Percentiles rank a stretch among this genome's conserved stretches.
Evolutionary conservation across 2,329 filamentous ascomycete genomes (phyloP).

Genomic region (Magnaporthales sp.): DNA sequence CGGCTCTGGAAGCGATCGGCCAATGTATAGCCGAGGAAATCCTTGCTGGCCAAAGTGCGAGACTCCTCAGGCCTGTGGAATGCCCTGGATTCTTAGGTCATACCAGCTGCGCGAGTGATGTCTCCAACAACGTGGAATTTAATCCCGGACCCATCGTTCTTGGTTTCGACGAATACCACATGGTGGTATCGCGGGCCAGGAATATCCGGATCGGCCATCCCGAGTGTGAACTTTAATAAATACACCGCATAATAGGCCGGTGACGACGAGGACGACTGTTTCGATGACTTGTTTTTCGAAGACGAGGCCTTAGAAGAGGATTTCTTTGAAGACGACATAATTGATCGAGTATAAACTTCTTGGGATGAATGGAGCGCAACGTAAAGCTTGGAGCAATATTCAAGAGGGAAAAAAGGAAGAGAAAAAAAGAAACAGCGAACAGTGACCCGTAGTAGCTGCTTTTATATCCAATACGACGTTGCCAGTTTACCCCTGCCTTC

Average conservation of each 20-base stretch:
- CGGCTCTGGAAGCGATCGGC: neutral
- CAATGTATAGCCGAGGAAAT: neutral
- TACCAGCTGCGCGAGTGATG: neutral
- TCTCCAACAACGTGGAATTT: slow-evolving; percentile 4
- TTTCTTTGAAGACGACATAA: no score
- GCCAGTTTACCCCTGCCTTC: no score
- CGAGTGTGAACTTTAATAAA: neutral
- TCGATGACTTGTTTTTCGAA: neutral
- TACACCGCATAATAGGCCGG: neutral
- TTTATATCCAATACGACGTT: no score
- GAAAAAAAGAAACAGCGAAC: no score
- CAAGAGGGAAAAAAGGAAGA: no score
- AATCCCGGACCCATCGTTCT: neutral
- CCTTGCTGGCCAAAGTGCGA: neutral
- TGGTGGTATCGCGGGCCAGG: slow-evolving; percentile 2
- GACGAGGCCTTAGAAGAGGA: no score
- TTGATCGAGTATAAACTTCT: no score
- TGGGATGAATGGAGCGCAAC: no score
- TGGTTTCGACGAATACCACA: slow-evolving; percentile 5
- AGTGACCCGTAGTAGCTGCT: no score
- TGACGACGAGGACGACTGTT: neutral
- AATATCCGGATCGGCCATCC: neutral
- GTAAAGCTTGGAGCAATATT: no score
- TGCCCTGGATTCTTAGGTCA: neutral
- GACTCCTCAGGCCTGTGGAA: neutral